Evolutionary conservation across 108 stramenopile species (phyloP), one percentile per base, ranked within the genome.

Genomic region (Thalassiosira profunda): DNA sequence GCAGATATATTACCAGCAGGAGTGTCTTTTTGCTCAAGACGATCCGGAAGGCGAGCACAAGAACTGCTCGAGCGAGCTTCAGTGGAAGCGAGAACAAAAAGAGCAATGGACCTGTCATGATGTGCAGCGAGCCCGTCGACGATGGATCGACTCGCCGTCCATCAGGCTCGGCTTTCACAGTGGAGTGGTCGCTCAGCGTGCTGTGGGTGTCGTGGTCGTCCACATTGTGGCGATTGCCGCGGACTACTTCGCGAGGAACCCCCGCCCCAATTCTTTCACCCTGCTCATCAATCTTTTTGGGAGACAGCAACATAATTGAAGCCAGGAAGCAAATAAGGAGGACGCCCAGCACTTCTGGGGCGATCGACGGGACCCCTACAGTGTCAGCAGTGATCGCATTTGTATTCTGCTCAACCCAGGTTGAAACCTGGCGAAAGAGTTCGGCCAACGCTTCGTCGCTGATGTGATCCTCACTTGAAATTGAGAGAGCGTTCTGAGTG

Each of bases 341-440:
- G n/a, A 79, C 68, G 9, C 64, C 63, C 26, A 79, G 57, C 47
- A 79, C n/a, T 24, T 58, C 65, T 1, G 64, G 55, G 33, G 72
- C 64, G 36, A 54, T 31, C 5, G 65, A 58, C 38, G 56, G 24
- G 8, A 79, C 78, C 26, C 72, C 78, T n/a, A 10, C 46, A 5
- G 58, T 74, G 20, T 62, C 72, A 17, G 66, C 37, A 56, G 62
- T 58, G 1, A 74, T 40, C 12, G 31, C 17, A 12, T 72, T 65
- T 36, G 24, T 24, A 36, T 67, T 52, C 30, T 58, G 29, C 2
- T 14, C 1, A 29, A 40, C 43, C 64, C 33, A 66, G n/a, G n/a
- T n/a, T n/a, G n/a, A n/a, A n/a, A n/a, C n/a, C n/a, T n/a, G n/a
- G n/a, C n/a, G n/a, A n/a, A n/a, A n/a, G n/a, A n/a, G n/a, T n/a